Evolutionary conservation across 495 filamentous ascomycete genomes (phyloP).

Genomic region (Penicillium subrubescens): DNA sequence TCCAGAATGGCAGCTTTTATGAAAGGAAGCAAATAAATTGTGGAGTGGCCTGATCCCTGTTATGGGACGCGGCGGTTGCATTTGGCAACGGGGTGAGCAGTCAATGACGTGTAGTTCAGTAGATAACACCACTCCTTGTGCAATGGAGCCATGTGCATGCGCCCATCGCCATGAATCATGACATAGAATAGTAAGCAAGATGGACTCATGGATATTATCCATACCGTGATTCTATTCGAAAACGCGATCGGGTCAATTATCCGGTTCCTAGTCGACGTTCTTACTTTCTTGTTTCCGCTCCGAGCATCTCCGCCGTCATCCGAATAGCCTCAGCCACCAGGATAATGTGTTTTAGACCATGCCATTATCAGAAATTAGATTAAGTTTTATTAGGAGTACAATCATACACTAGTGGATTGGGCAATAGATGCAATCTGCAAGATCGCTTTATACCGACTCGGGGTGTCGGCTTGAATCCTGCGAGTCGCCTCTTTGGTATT

Average conservation of each 20-base stretch:
- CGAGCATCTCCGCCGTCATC: not conserved
- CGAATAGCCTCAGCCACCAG: not conserved
- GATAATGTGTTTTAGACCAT: not conserved
- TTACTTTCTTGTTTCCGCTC: not conserved
- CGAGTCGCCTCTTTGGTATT: not conserved
- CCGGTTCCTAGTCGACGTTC: not conserved
- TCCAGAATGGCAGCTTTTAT: not conserved
- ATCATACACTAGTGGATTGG: not conserved
- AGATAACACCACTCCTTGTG: not conserved
- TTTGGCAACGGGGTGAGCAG: not conserved
- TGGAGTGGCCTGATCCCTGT: constrained; percentile 3
- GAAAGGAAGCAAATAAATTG: not conserved
- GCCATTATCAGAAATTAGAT: not conserved
- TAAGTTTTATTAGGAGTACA: not conserved
- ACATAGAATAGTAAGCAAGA: not conserved
- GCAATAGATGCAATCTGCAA: not conserved
- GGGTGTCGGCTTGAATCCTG: not conserved
- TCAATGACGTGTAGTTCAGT: constrained; percentile 2
- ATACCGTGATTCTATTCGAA: not conserved
- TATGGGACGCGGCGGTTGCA: not conserved
- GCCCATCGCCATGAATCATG: not conserved
- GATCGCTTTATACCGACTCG: not conserved
- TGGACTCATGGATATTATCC: not conserved
- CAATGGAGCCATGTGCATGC: not conserved
- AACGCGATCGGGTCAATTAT: not conserved